Base-by-base conservation (phyloP, 495 filamentous ascomycete genomes). In the Aspergillus nidulans region DNA sequence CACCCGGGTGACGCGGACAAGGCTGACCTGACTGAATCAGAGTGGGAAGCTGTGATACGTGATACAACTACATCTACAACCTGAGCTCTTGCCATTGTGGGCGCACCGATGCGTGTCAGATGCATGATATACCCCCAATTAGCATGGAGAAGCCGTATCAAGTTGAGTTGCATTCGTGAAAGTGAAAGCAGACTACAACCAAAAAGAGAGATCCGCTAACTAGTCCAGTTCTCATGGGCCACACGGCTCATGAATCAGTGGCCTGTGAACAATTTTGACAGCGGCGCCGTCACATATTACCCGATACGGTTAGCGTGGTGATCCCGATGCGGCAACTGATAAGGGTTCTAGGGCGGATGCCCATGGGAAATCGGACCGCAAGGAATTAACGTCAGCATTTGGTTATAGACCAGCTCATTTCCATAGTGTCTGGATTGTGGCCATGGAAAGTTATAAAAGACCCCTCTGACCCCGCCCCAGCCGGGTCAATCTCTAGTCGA, bases 261-360 rank as follows among this genome's bases (percentile, higher is more conserved):
- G 26, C 26, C 26, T 10, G 16, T 6, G n/a, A n/a, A n/a, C n/a
- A n/a, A n/a, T n/a, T n/a, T n/a, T n/a, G n/a, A 10, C 3, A 36
- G 10, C 3, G 26, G 39, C 19, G 18, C 68, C 70, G 70, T 57
- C 45, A 60, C 59, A 73, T 70, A 58, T 69, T 71, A 0, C 69
- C 61, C 6, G 0, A 53, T 52, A 5, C 0, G 56, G 65, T 23
- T 68, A 73, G 65, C 51, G 44, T 18, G 16, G 16, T 18, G 1
- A 2, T 8, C 59, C 61, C 39, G 20, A 64, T 61, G 32, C 32
- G 66, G 68, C 9, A 71, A 68, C 28, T 38, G 25, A 28, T 2
- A 34, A 34, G 30, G 30, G 30, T 34, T 12, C 30, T 12, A 13
- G 30, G 30, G 30, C 30, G n/a, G n/a, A n/a, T n/a, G n/a, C n/a